These are phyloP conservation scores for Euphorbia lathyris DNA, from an alignment of 345 rosid genomes.

Conservation along the genomic window DNA sequence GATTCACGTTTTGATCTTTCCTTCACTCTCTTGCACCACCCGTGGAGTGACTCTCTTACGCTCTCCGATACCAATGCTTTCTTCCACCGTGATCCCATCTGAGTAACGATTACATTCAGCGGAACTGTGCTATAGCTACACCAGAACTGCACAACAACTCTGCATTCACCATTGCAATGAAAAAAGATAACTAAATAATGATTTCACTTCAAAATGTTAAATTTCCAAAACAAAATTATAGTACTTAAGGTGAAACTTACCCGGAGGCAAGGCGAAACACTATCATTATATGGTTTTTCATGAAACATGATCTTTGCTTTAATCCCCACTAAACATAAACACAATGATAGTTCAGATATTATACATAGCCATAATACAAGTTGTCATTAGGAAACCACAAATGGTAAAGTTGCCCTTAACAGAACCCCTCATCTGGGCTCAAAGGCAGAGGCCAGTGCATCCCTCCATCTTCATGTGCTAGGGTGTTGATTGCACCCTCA, in stretches of 20 bases:
- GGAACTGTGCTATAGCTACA: conserved; percentile 93
- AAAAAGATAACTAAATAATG: too few species aligned
- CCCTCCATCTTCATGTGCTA: too few species aligned
- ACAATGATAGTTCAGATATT: background rate
- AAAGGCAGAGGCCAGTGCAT: too few species aligned
- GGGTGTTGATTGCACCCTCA: too few species aligned
- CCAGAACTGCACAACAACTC: conserved; percentile 91
- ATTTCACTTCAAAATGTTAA: background rate
- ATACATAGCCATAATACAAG: background rate
- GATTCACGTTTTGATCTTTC: conserved; percentile 58
- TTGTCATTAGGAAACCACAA: too few species aligned
- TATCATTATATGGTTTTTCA: conserved; percentile 77
- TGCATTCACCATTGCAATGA: conserved; percentile 25
- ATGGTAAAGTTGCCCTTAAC: too few species aligned
- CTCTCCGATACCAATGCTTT: conserved; percentile 82
- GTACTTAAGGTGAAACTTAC: conserved; percentile 33
- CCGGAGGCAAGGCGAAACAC: conserved; percentile 65
- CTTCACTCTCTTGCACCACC: conserved; percentile 90
- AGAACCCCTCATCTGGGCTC: too few species aligned
- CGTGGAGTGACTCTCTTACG: conserved; percentile 88
- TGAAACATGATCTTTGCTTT: conserved; percentile 78
- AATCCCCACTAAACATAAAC: conserved; percentile 69
- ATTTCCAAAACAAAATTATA: background rate
- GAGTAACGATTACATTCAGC: conserved; percentile 75
- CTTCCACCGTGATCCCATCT: conserved; percentile 88